phyloP scores from a whole-genome alignment of 352 stramenopile genomes.

The Phytopythium oedochilum region DNA sequence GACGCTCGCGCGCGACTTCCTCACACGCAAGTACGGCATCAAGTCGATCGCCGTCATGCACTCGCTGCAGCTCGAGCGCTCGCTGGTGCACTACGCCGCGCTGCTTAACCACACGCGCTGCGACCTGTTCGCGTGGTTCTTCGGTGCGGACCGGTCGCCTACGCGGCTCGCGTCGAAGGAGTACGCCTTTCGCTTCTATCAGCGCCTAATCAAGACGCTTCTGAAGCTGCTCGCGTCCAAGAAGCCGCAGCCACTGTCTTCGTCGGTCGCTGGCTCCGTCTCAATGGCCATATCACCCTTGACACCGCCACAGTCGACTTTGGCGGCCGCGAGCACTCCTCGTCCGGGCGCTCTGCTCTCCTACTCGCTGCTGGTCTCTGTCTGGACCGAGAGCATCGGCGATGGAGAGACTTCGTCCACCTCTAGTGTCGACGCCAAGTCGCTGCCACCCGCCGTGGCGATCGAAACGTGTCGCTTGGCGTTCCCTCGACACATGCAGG shows the following conservation, averaged over 20 bases:
- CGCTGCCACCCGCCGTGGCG: conserved; percentile 21
- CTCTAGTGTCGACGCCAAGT: conserved; percentile 6
- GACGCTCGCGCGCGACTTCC: conserved; percentile 50
- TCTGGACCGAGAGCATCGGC: conserved; percentile 66
- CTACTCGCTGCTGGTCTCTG: conserved; percentile 35
- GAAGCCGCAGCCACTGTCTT: conserved; percentile 16
- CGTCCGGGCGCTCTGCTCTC: conserved; percentile 10
- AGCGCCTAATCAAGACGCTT: conserved; percentile 41
- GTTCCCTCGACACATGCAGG: conserved; percentile 43
- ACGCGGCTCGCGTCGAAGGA: conserved; percentile 33
- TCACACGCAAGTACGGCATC: conserved; percentile 68
- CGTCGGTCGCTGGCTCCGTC: neutral
- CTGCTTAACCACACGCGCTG: conserved; percentile 48
- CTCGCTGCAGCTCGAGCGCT: conserved; percentile 61
- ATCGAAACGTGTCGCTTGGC: conserved; percentile 34
- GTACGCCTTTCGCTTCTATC: conserved; percentile 57
- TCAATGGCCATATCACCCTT: neutral
- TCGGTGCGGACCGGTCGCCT: conserved; percentile 40
- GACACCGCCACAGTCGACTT: neutral
- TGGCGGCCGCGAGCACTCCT: neutral
- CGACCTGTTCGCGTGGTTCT: conserved; percentile 65
- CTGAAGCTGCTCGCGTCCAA: conserved; percentile 27
- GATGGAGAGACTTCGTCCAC: conserved; percentile 33
- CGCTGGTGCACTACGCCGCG: conserved; percentile 44
- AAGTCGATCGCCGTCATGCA: conserved; percentile 72